A percentile compares a stretch with the other conserved stretches of the same genome.
These are phyloP conservation scores for Bruguiera sexangula DNA, from an alignment of 345 rosid species.

Conservation along the genomic window DNA sequence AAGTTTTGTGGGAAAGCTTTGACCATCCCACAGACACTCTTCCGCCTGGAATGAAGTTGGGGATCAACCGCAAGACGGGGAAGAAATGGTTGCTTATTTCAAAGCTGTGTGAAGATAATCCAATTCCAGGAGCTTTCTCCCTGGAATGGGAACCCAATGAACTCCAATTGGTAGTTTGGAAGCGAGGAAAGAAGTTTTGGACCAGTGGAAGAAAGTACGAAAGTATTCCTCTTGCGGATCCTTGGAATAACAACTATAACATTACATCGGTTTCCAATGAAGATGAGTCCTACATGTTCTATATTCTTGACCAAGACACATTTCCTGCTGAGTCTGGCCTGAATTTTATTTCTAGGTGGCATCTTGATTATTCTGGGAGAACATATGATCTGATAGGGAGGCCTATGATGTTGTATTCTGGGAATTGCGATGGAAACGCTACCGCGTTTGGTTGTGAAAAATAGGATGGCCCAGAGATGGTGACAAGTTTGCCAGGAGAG, in stretches of 20 bases:
- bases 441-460: background rate
- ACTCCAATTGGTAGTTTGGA: background rate
- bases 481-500: background rate
- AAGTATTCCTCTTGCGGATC: no score
- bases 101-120: background rate
- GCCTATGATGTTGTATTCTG: background rate
- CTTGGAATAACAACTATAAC: background rate
- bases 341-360: background rate
- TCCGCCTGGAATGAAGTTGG: constrained; percentile 17
- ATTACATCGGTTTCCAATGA: background rate
- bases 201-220: background rate
- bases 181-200: constrained; percentile 7
- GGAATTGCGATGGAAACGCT: constrained; percentile 5
- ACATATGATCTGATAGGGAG: background rate
- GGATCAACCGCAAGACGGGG: background rate
- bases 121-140: constrained; percentile 8
- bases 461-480: constrained; percentile 9
- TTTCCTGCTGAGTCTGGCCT: background rate
- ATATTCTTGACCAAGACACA: background rate
- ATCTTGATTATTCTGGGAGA: background rate
- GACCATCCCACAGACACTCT: constrained; percentile 12
- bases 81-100: constrained; percentile 2
- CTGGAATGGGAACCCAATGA: constrained; percentile 8
- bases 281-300: background rate
- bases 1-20: constrained; percentile 16